phyloP scores from a whole-genome alignment of 2,329 filamentous ascomycete species.

The Claviceps monticola region DNA sequence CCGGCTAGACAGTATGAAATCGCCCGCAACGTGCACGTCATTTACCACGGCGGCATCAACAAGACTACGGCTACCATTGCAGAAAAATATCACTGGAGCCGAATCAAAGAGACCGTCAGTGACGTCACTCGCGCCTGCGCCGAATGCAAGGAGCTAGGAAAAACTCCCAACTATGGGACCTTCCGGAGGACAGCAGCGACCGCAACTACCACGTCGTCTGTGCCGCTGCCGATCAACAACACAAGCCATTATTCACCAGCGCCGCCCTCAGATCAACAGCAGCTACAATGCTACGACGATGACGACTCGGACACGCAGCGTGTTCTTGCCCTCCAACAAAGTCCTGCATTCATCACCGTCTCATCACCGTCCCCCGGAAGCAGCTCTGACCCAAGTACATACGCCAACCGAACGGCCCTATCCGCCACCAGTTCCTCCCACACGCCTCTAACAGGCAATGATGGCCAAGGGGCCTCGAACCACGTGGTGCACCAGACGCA shows the following conservation, averaged over 20 bases:
- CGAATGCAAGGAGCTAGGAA: slow-evolving; percentile 72
- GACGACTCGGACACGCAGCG: slow-evolving; percentile 10
- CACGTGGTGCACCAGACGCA: slow-evolving; percentile 6
- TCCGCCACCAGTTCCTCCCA: slow-evolving; percentile 20
- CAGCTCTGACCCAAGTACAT: slow-evolving; percentile 22
- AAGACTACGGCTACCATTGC: slow-evolving; percentile 93
- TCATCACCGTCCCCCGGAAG: slow-evolving; percentile 14
- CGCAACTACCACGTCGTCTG: neutral
- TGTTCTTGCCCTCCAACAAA: slow-evolving; percentile 18
- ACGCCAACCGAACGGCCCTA: slow-evolving; percentile 35
- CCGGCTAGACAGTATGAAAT: slow-evolving; percentile 84
- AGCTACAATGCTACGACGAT: slow-evolving; percentile 3
- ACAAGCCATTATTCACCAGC: neutral
- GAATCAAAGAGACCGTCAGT: slow-evolving; percentile 94
- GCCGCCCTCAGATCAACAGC: neutral
- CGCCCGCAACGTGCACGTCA: slow-evolving; percentile 59
- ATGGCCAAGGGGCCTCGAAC: neutral
- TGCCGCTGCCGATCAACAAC: neutral
- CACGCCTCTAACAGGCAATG: neutral
- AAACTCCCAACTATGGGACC: slow-evolving; percentile 28
- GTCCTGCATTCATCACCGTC: slow-evolving; percentile 14
- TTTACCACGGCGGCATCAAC: slow-evolving; percentile 84
- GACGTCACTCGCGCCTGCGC: slow-evolving; percentile 85
- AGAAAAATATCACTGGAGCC: slow-evolving; percentile 91
- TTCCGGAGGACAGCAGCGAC: slow-evolving; percentile 9